Evolutionary conservation across 257 asterid species (phyloP).

Genomic region (Gentiana straminea): DNA sequence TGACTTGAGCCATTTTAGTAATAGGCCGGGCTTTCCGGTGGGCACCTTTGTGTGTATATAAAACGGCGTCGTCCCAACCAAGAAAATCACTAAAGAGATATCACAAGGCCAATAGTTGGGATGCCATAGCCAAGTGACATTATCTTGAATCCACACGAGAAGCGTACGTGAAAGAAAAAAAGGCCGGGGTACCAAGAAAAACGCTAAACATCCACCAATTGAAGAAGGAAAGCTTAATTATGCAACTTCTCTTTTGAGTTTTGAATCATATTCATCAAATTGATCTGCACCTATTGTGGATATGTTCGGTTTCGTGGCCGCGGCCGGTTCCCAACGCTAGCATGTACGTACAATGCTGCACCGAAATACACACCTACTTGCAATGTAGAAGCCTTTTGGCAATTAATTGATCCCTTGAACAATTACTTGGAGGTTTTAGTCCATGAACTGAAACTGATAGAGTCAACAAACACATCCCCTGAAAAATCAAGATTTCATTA

Average conservation of each 20-base stretch:
- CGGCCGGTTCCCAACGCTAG: slow-evolving; percentile 74
- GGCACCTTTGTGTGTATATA: slow-evolving; percentile 65
- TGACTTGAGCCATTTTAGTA: slow-evolving; percentile 62
- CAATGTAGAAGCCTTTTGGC: slow-evolving; percentile 43
- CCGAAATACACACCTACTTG: slow-evolving; percentile 45
- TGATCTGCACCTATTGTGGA: slow-evolving; percentile 92
- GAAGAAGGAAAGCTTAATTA: slow-evolving; percentile 75
- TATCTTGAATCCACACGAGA: slow-evolving; percentile 77
- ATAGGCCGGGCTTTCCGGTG: slow-evolving; percentile 86
- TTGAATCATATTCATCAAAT: slow-evolving; percentile 68
- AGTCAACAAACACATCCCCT: slow-evolving; percentile 76
- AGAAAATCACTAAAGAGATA: slow-evolving; percentile 46
- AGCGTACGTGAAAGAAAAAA: slow-evolving; percentile 52
- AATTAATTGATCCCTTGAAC: slow-evolving; percentile 29
- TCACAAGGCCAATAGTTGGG: slow-evolving; percentile 61
- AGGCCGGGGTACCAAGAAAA: slow-evolving; percentile 44
- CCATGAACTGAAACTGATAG: slow-evolving; percentile 55
- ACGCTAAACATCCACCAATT: slow-evolving; percentile 96
- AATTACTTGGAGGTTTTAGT: slow-evolving; percentile 38
- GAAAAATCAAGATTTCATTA: not conserved
- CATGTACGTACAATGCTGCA: slow-evolving; percentile 49
- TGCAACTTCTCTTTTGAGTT: slow-evolving; percentile 63
- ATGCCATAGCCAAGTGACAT: slow-evolving; percentile 78
- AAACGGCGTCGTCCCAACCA: slow-evolving; percentile 58
- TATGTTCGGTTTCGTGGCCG: slow-evolving; percentile 81